A percentile compares a stretch with the other conserved stretches of the same genome.
Conservation (phyloP, 1,284 basidiomycete species). For the Leccinum variabile region DNA sequence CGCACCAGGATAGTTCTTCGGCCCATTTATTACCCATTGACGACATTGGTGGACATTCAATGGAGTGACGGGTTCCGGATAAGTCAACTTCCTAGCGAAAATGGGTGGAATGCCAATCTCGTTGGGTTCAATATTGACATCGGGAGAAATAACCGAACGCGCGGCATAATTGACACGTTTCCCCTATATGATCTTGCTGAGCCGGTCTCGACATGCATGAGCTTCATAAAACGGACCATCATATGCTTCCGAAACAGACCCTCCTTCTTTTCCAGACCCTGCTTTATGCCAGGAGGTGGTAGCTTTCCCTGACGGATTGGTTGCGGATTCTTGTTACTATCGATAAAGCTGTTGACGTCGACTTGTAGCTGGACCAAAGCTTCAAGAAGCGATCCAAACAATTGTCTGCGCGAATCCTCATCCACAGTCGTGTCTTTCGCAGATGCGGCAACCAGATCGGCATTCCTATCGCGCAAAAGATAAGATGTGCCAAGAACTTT, state of each 20-base stretch:
- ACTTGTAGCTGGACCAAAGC: slow-evolving; percentile 88
- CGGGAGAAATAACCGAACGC: slow-evolving; percentile 98
- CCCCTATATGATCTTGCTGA: slow-evolving; percentile 55
- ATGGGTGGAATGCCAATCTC: slow-evolving; percentile 99
- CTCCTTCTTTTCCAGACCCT: slow-evolving; percentile 98
- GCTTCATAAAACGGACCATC: slow-evolving; percentile 68
- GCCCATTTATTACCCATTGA: slow-evolving; percentile 90
- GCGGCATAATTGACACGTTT: slow-evolving; percentile 99
- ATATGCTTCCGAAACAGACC: slow-evolving; percentile 98
- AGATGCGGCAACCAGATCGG: slow-evolving; percentile 61
- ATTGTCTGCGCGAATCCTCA: slow-evolving; percentile 53
- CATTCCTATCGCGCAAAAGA: slow-evolving; percentile 77
- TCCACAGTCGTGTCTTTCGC: slow-evolving; percentile 59
- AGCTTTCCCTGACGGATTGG: slow-evolving; percentile 84
- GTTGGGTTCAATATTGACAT: slow-evolving; percentile 99
- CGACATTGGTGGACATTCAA: slow-evolving; percentile 90
- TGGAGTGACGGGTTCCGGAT: slow-evolving; percentile 94
- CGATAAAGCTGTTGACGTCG: slow-evolving; percentile 97
- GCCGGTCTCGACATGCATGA: slow-evolving; percentile 4
- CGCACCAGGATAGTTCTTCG: slow-evolving; percentile 90
- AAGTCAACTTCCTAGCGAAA: slow-evolving; percentile 96
- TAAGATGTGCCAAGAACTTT: slow-evolving; percentile 84
- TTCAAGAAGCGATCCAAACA: slow-evolving; percentile 78
- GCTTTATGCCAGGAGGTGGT: slow-evolving; percentile 96
- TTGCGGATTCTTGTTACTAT: slow-evolving; percentile 94